A percentile compares a stretch with the other conserved stretches of the same genome.
Evolutionary conservation across 345 rosid genomes (phyloP).

Genomic region (Geranium rotundifolium): DNA sequence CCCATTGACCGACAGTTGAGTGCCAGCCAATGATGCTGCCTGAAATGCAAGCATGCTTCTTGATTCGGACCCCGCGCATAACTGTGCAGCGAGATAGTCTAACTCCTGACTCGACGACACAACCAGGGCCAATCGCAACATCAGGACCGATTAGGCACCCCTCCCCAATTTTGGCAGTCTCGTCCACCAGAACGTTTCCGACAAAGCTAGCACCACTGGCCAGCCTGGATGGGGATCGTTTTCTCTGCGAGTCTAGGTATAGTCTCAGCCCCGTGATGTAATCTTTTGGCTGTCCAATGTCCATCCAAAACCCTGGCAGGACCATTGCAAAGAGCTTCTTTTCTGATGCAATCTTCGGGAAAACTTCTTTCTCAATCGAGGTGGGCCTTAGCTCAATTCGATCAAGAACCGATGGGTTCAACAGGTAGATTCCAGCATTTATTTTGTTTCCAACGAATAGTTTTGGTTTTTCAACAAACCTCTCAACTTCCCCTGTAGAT

Average conservation of each 20-base stretch:
- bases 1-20: slow-evolving; percentile 93
- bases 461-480: slow-evolving; percentile 87
- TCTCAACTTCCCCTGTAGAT: slow-evolving; percentile 66
- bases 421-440: slow-evolving; percentile 88
- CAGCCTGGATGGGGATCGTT: slow-evolving; percentile 54
- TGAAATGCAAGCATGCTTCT: slow-evolving; percentile 94
- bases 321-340: slow-evolving; percentile 84
- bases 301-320: slow-evolving; percentile 99
- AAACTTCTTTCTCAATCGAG: slow-evolving; percentile 90
- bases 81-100: slow-evolving; percentile 91
- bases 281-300: slow-evolving; percentile 95
- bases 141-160: slow-evolving; percentile 99
- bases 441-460: slow-evolving; percentile 92
- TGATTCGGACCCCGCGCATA: slow-evolving; percentile 90
- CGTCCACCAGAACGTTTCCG: slow-evolving; percentile 81
- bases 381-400: slow-evolving; percentile 86
- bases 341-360: slow-evolving; percentile 82
- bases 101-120: slow-evolving; percentile 86
- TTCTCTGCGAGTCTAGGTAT: slow-evolving; percentile 74
- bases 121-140: slow-evolving; percentile 92
- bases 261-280: slow-evolving; percentile 91
- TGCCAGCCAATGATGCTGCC: slow-evolving; percentile 98
- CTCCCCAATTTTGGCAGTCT: slow-evolving; percentile 83
- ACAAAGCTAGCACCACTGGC: slow-evolving; percentile 52
- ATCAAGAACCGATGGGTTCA: slow-evolving; percentile 84